These are phyloP conservation scores for Hemisphaericaspora xylanilytica DNA, from an alignment of 1,139 yeast species.

Conservation along the genomic window DNA sequence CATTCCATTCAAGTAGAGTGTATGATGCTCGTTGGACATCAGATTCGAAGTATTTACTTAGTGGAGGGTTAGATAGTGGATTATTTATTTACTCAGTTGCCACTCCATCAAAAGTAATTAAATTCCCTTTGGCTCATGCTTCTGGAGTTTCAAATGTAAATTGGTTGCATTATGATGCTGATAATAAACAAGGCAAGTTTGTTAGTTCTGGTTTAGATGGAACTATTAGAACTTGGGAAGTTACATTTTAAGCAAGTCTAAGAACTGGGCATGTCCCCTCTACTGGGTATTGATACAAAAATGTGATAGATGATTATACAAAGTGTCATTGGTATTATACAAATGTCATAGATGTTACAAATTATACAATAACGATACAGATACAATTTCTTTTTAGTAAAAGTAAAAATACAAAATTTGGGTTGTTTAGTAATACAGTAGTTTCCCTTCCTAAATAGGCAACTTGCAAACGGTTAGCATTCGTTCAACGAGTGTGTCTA, in stretches of 20 bases:
- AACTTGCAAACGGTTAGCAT: constrained; percentile 28
- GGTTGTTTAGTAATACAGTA: no score
- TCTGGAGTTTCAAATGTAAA: constrained; percentile 75
- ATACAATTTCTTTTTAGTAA: no score
- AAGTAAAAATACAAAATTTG: no score
- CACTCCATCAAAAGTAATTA: constrained; percentile 74
- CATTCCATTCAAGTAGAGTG: constrained; percentile 85
- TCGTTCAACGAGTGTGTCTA: constrained; percentile 26
- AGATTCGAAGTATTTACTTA: constrained; percentile 68
- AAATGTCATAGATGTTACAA: neutral
- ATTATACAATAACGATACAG: constrained; percentile 58
- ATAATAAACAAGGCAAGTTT: constrained; percentile 38
- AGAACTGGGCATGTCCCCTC: no score
- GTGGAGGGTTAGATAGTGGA: constrained; percentile 83
- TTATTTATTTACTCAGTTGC: constrained; percentile 75
- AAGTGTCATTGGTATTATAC: neutral
- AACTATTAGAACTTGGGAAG: constrained; percentile 71
- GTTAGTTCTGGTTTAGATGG: constrained; percentile 83
- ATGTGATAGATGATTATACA: neutral
- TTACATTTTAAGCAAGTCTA: constrained; percentile 20
- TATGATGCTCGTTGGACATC: constrained; percentile 75
- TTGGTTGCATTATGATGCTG: constrained; percentile 51
- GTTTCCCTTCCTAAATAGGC: no score
- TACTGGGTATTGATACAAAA: no score
- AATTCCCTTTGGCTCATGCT: constrained; percentile 78